Base-by-base conservation (phyloP, 257 asterid species). In the Solanum pennellii region DNA sequence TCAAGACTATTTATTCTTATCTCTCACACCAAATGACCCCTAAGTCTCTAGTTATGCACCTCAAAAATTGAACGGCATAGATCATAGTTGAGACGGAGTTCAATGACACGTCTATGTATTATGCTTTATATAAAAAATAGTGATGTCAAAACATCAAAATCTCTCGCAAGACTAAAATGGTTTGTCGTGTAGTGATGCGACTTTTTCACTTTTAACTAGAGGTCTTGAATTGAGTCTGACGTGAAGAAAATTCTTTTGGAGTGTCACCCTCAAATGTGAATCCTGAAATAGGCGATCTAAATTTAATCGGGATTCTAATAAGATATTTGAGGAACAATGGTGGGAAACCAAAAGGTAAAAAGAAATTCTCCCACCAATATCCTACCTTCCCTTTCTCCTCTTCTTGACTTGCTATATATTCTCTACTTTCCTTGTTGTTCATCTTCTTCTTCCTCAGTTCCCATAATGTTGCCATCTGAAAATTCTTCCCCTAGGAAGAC, bases 221-320 rank as follows among this genome's bases (percentile, higher is more conserved):
- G 0, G 5, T 56, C 2, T 56, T 2, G 11, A 0, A 18, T 7
- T 7, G 11, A 56, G n/a, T 56, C 0, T 1, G 12, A 7, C 20
- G 20, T 56, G 25, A 0, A 56, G 5, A 56, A 7, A 56, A 56
- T 20, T 20, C 0, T 56, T 20, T 56, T 56, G 5, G 0, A 56
- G 65, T 1, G 2, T 7, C 12, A 56, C n/a, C 0, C 5, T 20
- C 2, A 4, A 56, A 7, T 56, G 3, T 56, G 5, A 1, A 1
- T 0, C 2, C 3, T 14, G 3, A 0, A 3, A 1, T 56, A 10
- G 1, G 11, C 2, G 0, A 56, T 56, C 0, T 18, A 1, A 7
- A 56, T 56, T 56, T 56, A 56, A 0, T 56, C 12, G 12, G 1
- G 2, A 16, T 8, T 56, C 12, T n/a, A 56, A 18, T 56, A 3